Base-by-base conservation (phyloP, 306 rosid species). In the Sechiopsis laciniata region DNA sequence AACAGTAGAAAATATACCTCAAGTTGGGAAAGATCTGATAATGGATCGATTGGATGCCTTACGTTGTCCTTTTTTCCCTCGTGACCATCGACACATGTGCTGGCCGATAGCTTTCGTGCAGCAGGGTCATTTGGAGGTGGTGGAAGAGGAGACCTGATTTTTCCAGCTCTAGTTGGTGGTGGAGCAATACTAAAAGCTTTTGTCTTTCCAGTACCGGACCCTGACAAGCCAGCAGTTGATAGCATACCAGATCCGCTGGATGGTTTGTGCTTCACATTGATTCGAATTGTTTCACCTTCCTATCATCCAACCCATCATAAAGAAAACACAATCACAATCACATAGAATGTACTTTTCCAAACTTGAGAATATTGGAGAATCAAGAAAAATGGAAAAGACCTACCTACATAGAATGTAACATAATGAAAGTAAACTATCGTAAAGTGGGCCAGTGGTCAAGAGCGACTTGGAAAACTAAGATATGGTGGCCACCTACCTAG, bases 211-310 rank as follows among this genome's bases (percentile, higher is more conserved):
- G 80, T 60, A 68, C 72, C 85, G 51, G 87, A 37, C 15, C 87
- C 90, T 12, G 97, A 63, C 64, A 88, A 68, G 45, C 96, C 97
- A 55, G 97, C 97, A n/a, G 99, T 86, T 2, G 99, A 95, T 68
- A 95, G 84, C 99, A 95, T 95, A 75, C 99, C 99, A 29, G 95
- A 73, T 82, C 99, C 99, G 52, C 91, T 24, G 57, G 96, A 70
- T 57, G 82, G 77, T 80, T 95, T 95, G 55, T 73, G 91, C 84
- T 95, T 95, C 82, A 95, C 99, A 81, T 85, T 95, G 80, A 95
- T 95, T 86, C 95, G 83, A 62, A 95, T 95, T 62, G 99, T 95
- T 82, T 95, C 99, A 60, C 99, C 99, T 76, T 91, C 99, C 99
- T 95, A 74, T 51, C 75, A 37, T 42, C 78, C 84, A 73, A 65